Evolutionary conservation across 805 yeast genomes (phyloP).

Genomic region (Barnettozyma botsteinii): DNA sequence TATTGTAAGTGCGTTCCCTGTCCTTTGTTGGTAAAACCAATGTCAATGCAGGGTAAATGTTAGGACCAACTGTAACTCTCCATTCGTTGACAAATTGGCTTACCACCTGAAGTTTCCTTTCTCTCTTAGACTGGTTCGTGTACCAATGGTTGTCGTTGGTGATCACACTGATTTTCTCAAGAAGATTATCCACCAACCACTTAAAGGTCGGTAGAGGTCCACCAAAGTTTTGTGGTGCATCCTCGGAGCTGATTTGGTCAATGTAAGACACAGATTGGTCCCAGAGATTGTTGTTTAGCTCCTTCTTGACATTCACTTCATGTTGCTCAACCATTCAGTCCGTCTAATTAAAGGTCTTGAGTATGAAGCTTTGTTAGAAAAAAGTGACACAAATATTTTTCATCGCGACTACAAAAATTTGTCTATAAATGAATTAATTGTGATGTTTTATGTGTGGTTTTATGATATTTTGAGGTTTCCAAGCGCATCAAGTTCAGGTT

Average conservation of each 20-base stretch:
- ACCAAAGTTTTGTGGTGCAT: constrained; percentile 17
- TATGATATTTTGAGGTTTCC: constrained; percentile 15
- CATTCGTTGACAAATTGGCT: constrained; percentile 41
- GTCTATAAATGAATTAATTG: too few species aligned
- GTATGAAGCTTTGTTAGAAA: too few species aligned
- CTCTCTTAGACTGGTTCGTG: constrained; percentile 6
- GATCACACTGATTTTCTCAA: constrained; percentile 25
- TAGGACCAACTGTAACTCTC: constrained; percentile 49
- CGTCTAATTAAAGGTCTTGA: background rate
- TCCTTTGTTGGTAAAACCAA: constrained; percentile 62
- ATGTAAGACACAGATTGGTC: constrained; percentile 2
- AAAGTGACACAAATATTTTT: background rate
- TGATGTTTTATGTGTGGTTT: too few species aligned
- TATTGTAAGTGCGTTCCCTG: constrained; percentile 46
- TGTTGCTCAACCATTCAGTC: background rate
- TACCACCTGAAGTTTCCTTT: constrained; percentile 27
- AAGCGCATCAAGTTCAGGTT: constrained; percentile 19
- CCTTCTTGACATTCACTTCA: constrained; percentile 1
- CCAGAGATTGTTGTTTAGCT: constrained; percentile 1
- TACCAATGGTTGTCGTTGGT: constrained; percentile 12
- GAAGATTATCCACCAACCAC: constrained; percentile 32
- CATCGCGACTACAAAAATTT: background rate
- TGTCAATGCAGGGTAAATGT: constrained; percentile 63
- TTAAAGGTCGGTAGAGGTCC: constrained; percentile 33
- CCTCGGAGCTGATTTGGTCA: background rate